Evolutionary conservation across 2,329 filamentous ascomycete genomes (phyloP), one percentile per base, ranked within the genome.

Genomic region (Fusarium coffeatum): DNA sequence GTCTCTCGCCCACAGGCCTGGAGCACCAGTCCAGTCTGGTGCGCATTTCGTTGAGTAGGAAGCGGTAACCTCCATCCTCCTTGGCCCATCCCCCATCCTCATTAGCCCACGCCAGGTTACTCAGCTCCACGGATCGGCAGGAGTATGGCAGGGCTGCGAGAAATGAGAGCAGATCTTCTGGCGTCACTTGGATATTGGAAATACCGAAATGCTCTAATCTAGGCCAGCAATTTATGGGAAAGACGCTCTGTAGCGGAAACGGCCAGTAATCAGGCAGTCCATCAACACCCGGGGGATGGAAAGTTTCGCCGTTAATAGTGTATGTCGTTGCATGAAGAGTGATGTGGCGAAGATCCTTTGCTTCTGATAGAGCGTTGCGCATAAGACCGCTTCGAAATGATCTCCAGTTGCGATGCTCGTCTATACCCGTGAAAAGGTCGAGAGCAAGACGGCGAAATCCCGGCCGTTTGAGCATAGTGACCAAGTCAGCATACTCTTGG

Each of bases 271-370:
- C 4, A 2, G 30, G 15, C 8, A 32, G 15, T 8, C 15, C 30
- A 8, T 32, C 7, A n/a, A n/a, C n/a, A 16, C 5, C 28, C 3
- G 15, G 4, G 15, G 8, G 15, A 32, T 16, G 15, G 1, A 32
- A 7, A 0, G 4, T 4, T 32, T 15, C 4, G 4, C 13, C 40
- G n/a, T n/a, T n/a, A n/a, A n/a, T n/a, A n/a, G n/a, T 20, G 0
- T 32, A 4, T 3, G 41, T 55, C 1, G 47, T 25, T 1, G 30
- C 16, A 3, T 32, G 47, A 1, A 63, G 0, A 3, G 12, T 28
- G 4, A 63, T 1, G 10, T 48, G 23, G 2, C 23, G 4, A 1
- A 63, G 7, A 3, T 55, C 27, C 4, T 62, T 63, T 4, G 47
- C 59, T 37, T 55, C 13, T 6, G 57, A 23, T 7, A 62, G 9